phyloP scores from a whole-genome alignment of 371 early-diverging fungal genomes.

The Rhizopus delemar region DNA sequence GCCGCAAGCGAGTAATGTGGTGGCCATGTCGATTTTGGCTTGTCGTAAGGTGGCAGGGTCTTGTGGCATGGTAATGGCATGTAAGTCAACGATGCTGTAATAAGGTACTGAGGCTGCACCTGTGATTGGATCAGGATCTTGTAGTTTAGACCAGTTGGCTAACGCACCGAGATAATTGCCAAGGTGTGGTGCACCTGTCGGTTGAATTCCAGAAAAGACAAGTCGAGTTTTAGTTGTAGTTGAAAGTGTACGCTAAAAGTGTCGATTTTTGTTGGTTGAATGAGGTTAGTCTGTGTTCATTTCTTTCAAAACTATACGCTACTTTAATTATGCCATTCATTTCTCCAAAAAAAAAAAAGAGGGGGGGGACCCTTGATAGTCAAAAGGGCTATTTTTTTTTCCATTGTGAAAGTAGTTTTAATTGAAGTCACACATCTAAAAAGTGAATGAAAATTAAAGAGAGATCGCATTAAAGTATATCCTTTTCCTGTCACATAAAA shows the following conservation, averaged over 20 bases:
- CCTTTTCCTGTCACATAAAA: too few species aligned
- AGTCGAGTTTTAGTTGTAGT: slow-evolving; percentile 19
- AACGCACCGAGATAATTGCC: slow-evolving; percentile 96
- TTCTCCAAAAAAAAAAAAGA: too few species aligned
- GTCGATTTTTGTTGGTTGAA: not conserved
- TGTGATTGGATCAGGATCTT: slow-evolving; percentile 50
- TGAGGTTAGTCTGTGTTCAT: not conserved
- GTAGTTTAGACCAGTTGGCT: slow-evolving; percentile 82
- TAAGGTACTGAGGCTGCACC: slow-evolving; percentile 40
- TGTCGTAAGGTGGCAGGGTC: slow-evolving; percentile 64
- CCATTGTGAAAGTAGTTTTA: too few species aligned
- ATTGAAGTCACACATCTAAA: too few species aligned
- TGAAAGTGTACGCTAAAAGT: slow-evolving; percentile 22
- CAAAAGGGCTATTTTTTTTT: too few species aligned
- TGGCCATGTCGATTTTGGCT: slow-evolving; percentile 71
- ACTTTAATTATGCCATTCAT: not conserved
- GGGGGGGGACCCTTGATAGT: too few species aligned
- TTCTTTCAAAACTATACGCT: not conserved
- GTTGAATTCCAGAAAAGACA: slow-evolving; percentile 89
- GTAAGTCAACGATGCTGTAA: slow-evolving; percentile 87
- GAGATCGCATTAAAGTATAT: too few species aligned
- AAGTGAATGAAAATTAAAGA: too few species aligned
- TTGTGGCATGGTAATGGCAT: slow-evolving; percentile 88
- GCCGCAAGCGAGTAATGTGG: slow-evolving; percentile 82
- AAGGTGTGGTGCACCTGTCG: slow-evolving; percentile 91